Evolutionary conservation across 352 stramenopile species (phyloP).

Genomic region (Globisporangium nodosum): DNA sequence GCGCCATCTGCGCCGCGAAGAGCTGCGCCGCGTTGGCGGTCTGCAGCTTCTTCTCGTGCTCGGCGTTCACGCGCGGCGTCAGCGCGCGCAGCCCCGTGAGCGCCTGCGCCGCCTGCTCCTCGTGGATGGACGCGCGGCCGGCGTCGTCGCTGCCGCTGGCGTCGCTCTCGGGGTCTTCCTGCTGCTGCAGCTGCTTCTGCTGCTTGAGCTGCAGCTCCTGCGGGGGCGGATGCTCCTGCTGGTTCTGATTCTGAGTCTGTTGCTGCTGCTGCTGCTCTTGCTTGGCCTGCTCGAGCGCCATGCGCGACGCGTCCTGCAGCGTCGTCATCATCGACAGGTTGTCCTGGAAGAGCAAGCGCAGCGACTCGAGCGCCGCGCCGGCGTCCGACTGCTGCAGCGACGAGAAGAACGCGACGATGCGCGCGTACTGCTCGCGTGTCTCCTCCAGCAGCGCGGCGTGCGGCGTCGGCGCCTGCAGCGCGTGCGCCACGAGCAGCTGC

Average conservation of each 20-base stretch:
- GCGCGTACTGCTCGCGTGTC: constrained; percentile 39
- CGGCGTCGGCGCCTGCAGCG: constrained; percentile 17
- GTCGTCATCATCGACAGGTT: constrained; percentile 31
- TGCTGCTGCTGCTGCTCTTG: constrained; percentile 1
- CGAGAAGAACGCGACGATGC: constrained; percentile 27
- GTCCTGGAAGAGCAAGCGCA: constrained; percentile 36
- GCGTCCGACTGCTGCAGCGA: constrained; percentile 37
- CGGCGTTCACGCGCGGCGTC: constrained; percentile 8
- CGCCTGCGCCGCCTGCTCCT: constrained; percentile 62
- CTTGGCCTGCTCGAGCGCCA: constrained; percentile 11
- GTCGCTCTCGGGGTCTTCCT: constrained; percentile 6
- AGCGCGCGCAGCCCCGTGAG: constrained; percentile 58
- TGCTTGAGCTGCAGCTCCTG: background rate
- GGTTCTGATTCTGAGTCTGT: background rate
- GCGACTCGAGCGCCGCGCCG: constrained; percentile 24
- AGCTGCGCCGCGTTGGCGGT: constrained; percentile 8
- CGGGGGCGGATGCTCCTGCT: background rate
- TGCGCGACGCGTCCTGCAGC: constrained; percentile 33
- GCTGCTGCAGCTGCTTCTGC: background rate
- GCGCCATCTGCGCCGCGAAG: constrained; percentile 5
- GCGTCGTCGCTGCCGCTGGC: constrained; percentile 9
- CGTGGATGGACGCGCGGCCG: constrained; percentile 32
- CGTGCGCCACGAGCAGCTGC: constrained; percentile 49
- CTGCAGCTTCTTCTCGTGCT: constrained; percentile 15
- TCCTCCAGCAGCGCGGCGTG: constrained; percentile 41